Base-by-base conservation (phyloP, 2,329 filamentous ascomycete species). In the Thyridium curvatum region DNA sequence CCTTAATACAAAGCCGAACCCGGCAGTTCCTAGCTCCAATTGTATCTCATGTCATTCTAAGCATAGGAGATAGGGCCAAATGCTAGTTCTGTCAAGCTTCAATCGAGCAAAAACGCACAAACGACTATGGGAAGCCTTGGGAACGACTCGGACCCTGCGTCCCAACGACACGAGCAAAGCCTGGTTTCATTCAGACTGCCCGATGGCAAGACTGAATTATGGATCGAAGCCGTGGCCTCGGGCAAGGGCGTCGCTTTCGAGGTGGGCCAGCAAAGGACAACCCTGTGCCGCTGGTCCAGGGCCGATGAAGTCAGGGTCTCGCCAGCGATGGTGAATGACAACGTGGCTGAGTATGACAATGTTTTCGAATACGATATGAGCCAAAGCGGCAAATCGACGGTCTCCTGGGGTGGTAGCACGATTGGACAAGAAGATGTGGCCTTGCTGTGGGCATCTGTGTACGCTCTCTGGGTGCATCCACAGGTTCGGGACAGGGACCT, bases 311-410 rank as follows among this genome's bases (percentile, higher is more conserved):
- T 41, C 16, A 21, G 45, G 13, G 33, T 47, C 2, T 47, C 45
- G 13, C 41, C 45, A 3, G 43, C 43, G 10, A 47, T 47, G 45
- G 41, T 47, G 12, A 44, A 47, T 35, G 43, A 46, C 10, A 38
- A 47, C 21, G 40, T 41, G 18, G 41, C 41, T n/a, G 40, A 41
- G 26, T 37, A 40, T 21, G 41, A 42, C 29, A 31, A 32, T 15
- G 26, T 43, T 8, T n/a, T 45, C 12, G 30, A 38, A 12, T 40
- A 39, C 4, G 26, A 35, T n/a, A n/a, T n/a, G n/a, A n/a, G n/a
- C n/a, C n/a, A n/a, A n/a, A n/a, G n/a, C n/a, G n/a, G n/a, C n/a
- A n/a, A n/a, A n/a, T n/a, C n/a, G 29, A 32, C 30, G 8, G 13
- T 12, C 34, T 18, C 31, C 18, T 12, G 29, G 17, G 15, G 21